Evolutionary conservation across 257 asterid species (phyloP), one percentile per base, ranked within the genome.

Genomic region (Lithospermum erythrorhizon): DNA sequence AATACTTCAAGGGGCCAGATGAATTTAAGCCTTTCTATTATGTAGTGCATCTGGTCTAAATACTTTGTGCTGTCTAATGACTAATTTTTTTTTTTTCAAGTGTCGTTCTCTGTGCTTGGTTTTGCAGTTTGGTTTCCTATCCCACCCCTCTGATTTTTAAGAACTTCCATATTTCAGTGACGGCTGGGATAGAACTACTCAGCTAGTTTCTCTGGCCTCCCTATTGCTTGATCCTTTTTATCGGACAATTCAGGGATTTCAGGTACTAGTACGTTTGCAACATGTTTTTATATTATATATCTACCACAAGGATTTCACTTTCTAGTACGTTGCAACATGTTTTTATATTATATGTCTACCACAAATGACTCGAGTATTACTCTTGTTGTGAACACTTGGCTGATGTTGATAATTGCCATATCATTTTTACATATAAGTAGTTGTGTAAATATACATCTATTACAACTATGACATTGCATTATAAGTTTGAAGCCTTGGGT

Each of bases 151-250:
- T 41, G 49, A 41, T 41, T 41, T 32, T 41, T 8, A 3, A 1
- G 17, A 41, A 13, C 49, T 41, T 41, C 4, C 2, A 41, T 41
- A 18, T 41, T 41, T 41, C 49, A 91, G 98, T 76, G 98, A 91
- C 81, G 98, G 98, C 69, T 91, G 98, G 98, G 98, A 91, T 72
- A 82, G 98, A 82, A 91, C 98, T 60, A 79, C 95, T 63, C 98
- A 91, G 74, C 75, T 91, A 81, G 89, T 91, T 61, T 82, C 97
- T 58, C 97, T 91, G 69, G 98, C 98, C 59, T 81, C 89, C 82
- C 72, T 91, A 82, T 69, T 91, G 69, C 98, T 91, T 63, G 98
- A 90, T 80, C 98, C 98, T 68, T 90, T 87, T 72, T 90, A 90
- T 73, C 84, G 98, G 73, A 90, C 96, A 21, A 77, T 90, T 68